Percentiles rank a stretch among this genome's conserved stretches.
These are phyloP conservation scores for Collybia sp. DNA, from an alignment of 768 basidiomycete genomes.

Conservation along the genomic window DNA sequence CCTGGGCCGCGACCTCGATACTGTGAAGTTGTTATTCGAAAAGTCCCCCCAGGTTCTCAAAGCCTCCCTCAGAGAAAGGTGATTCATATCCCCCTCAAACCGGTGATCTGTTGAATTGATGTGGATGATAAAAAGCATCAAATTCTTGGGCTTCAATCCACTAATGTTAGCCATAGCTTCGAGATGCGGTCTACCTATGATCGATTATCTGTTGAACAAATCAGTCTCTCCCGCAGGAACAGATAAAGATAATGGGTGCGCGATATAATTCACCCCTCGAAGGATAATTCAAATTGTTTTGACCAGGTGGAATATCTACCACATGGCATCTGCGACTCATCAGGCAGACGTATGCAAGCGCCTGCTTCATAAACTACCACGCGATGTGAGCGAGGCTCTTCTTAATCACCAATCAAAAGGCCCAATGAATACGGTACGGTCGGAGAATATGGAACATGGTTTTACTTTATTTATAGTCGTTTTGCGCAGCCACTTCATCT, in stretches of 20 bases:
- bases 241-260: conserved; percentile 40
- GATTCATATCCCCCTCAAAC: neutral
- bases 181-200: conserved; percentile 20
- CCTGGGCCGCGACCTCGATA: conserved; percentile 26
- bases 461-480: neutral
- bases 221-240: conserved; percentile 38
- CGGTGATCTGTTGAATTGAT: neutral
- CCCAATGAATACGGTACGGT: conserved; percentile 40
- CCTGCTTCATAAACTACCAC: conserved; percentile 45
- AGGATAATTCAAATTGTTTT: neutral
- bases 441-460: neutral
- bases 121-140: conserved; percentile 27
- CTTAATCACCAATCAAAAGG: conserved; percentile 41
- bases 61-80: conserved; percentile 39
- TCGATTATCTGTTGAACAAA: conserved; percentile 48
- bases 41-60: conserved; percentile 36
- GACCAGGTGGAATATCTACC: conserved; percentile 54
- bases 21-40: conserved; percentile 40
- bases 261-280: neutral
- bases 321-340: conserved; percentile 32
- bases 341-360: conserved; percentile 30
- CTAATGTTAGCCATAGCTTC: conserved; percentile 36
- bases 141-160: conserved; percentile 40
- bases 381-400: conserved; percentile 37
- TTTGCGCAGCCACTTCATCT: conserved; percentile 45